Base-by-base conservation (phyloP, 73 alveolate species). In the Blepharisma stoltei region DNA sequence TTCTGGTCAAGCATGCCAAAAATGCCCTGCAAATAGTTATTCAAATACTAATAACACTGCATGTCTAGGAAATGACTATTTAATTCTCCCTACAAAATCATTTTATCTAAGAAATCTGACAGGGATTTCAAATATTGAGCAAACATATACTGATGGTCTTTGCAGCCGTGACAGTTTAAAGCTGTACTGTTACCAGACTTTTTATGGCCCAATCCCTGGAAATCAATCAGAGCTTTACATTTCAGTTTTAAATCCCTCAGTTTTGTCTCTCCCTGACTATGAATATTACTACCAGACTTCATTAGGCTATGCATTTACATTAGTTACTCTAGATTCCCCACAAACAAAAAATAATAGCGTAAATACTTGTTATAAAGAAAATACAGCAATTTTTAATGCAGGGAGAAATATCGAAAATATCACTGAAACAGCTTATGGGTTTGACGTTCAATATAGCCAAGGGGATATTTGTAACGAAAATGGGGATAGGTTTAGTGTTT, bases 231-330 rank as follows among this genome's bases (percentile, higher is more conserved):
- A 60, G 11, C 23, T 20, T 60, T 60, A 60, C 46, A 18, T 60
- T 14, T 60, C 73, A 25, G 46, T 60, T 25, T 60, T 60, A 25
- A 60, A 25, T 47, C 73, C 73, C 5, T 60, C 73, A 18, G 73
- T 60, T 25, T 25, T 60, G 38, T 8, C 46, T 14, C 46, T 60
- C 18, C 49, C 38, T 20, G 37, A 14, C 48, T 14, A 14, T 2
- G 23, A 18, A 18, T 25, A 25, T 18, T 60, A 1, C 11, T 60
- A n/a, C 23, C 18, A 14, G 11, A 1, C 37, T 8, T 14, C 18
- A 18, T 25, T 25, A n/a, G 73, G 73, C 46, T 60, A 60, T 60
- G 14, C 18, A 14, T 60, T 60, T 60, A 38, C n/a, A 25, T n/a
- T 18, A 14, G 48, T 60, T 9, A n/a, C 38, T 20, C 46, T 8